Conservation (phyloP, 2,329 filamentous ascomycete genomes). For the Colletotrichum spaethianum region DNA sequence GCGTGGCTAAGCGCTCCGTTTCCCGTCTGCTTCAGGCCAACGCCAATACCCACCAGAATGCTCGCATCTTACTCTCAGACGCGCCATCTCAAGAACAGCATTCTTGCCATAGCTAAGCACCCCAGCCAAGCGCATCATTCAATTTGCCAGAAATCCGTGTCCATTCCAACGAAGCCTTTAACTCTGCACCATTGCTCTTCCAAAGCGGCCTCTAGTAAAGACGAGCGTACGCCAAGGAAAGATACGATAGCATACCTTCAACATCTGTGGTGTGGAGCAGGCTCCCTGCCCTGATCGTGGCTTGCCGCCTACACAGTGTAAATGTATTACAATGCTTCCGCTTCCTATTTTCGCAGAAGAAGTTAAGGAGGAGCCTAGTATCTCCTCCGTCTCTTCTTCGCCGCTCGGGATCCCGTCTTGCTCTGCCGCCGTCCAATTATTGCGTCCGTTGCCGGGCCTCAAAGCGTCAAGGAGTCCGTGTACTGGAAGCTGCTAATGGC, state of each 20-base stretch:
- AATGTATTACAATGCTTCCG: neutral
- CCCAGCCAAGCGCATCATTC: conserved; percentile 18
- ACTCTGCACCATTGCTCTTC: conserved; percentile 26
- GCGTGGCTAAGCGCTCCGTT: conserved; percentile 23
- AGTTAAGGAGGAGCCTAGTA: neutral
- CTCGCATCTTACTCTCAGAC: conserved; percentile 31
- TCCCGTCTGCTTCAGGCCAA: conserved; percentile 29
- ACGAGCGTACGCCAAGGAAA: conserved; percentile 14
- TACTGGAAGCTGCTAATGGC: conserved; percentile 24
- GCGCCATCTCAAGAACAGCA: conserved; percentile 23
- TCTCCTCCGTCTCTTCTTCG: neutral
- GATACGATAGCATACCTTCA: conserved; percentile 23
- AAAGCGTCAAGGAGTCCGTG: conserved; percentile 28
- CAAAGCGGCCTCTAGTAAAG: conserved; percentile 22
- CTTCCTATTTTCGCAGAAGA: neutral
- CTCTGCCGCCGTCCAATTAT: conserved; percentile 9
- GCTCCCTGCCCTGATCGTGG: conserved; percentile 14
- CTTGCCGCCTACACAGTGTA: conserved; percentile 1
- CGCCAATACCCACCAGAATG: conserved; percentile 34
- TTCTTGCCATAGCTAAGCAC: conserved; percentile 32
- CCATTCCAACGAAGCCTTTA: conserved; percentile 32
- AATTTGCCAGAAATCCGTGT: conserved; percentile 33
- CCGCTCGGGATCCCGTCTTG: conserved; percentile 3
- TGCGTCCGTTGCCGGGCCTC: conserved; percentile 29
- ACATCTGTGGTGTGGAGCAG: conserved; percentile 34